Conservation (phyloP, 192 early-diverging fungal species). For the Backusella psychrophila region DNA sequence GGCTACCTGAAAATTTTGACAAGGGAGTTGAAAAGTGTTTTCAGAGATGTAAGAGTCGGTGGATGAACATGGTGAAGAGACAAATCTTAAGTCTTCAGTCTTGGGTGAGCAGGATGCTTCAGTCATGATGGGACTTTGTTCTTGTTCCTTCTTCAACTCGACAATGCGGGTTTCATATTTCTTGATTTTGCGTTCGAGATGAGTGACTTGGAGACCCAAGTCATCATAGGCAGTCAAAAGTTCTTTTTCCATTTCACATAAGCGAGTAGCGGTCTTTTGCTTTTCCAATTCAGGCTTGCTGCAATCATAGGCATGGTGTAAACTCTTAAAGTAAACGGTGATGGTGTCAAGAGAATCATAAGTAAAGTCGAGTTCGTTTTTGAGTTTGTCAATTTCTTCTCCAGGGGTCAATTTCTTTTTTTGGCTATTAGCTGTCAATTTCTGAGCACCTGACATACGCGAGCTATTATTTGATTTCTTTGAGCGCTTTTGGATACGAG, state of each 20-base stretch:
- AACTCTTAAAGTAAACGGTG: conserved; percentile 30
- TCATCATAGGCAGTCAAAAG: conserved; percentile 37
- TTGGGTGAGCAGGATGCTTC: background rate
- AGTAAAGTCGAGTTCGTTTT: conserved; percentile 29
- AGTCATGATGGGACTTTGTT: background rate
- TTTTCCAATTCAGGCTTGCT: conserved; percentile 8
- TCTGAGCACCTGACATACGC: conserved; percentile 1
- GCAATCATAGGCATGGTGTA: conserved; percentile 22
- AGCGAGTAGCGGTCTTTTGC: conserved; percentile 15
- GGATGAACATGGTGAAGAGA: background rate
- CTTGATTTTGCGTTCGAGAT: conserved; percentile 28
- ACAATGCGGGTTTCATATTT: conserved; percentile 16
- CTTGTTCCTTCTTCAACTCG: conserved; percentile 5
- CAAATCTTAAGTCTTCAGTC: background rate
- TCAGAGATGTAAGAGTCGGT: background rate
- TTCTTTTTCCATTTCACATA: conserved; percentile 33
- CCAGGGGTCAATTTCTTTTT: conserved; percentile 5
- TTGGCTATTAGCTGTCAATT: conserved; percentile 3
- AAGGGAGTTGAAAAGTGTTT: background rate
- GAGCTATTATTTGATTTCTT: background rate
- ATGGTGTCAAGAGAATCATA: conserved; percentile 33
- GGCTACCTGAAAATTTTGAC: background rate
- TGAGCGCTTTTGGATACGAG: conserved; percentile 8
- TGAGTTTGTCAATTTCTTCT: conserved; percentile 23
- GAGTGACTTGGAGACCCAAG: conserved; percentile 29